Evolutionary conservation across 2,329 filamentous ascomycete genomes (phyloP), one percentile per base, ranked within the genome.

Genomic region (Davidsoniella virescens): DNA sequence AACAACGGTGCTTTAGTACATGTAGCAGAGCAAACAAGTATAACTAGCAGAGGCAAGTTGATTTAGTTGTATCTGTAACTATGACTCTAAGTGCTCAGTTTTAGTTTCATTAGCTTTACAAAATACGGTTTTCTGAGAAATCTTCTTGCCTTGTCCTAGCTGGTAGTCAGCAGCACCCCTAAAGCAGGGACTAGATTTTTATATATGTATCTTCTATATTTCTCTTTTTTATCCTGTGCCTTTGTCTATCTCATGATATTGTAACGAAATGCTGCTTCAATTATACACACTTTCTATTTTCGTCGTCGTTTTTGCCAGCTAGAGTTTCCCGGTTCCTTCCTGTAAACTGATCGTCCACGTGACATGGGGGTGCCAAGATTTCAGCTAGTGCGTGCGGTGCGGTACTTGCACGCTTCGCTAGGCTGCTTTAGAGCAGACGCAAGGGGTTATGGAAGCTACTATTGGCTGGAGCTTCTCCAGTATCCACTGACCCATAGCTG

Each of bases 391-490:
- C 38, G 9, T 42, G 33, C 40, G 45, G 9, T 42, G 33, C 40
- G 45, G 45, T 48, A 52, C 50, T 49, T 49, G 36, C 41, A 45
- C 25, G 45, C 50, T n/a, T 36, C 41, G 44, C 50, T 49, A 45
- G 5, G 7, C 36, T 25, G 23, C 25, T 52, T 42, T 20, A 16
- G 23, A 49, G 25, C 8, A 38, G 33, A 39, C 42, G 40, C 45
- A 52, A 45, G 50, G 44, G 50, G n/a, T 23, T 8, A 41, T 6
- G 12, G 29, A 16, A 9, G 10, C 25, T 33, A 9, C 44, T 26
- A 49, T 49, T 49, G 47, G 47, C 25, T 20, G n/a, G 8, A 40
- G 5, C 26, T 20, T 36, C 7, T 2, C 10, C 5, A 43, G 25
- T 39, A 14, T 40, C 38, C 36, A 18, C 39, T 8, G 12, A 44